A percentile compares a stretch with the other conserved stretches of the same genome.
These are phyloP conservation scores for Aspergillus luchuensis DNA, from an alignment of 2,329 filamentous ascomycete species.

Conservation along the genomic window DNA sequence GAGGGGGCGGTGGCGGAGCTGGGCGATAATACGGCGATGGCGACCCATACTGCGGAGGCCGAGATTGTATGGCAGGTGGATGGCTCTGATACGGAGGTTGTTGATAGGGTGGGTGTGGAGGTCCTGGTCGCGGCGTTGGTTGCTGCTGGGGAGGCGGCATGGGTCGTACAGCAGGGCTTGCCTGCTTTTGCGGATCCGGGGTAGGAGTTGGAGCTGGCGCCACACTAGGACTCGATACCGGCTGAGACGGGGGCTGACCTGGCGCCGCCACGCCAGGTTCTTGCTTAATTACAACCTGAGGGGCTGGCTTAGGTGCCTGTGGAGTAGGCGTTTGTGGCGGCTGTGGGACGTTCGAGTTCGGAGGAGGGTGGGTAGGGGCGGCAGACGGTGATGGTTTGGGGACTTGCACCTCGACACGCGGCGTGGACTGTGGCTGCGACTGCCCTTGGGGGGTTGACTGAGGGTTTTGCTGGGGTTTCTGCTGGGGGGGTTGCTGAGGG, in stretches of 20 bases:
- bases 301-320: conserved; percentile 18
- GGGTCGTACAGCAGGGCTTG: conserved; percentile 11
- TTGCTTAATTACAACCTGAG: conserved; percentile 30
- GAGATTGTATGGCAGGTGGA: conserved; percentile 39
- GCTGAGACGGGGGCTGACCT: conserved; percentile 15
- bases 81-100: conserved; percentile 36
- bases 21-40: conserved; percentile 38
- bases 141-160: conserved; percentile 22
- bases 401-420: conserved; percentile 26
- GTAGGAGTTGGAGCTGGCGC: conserved; percentile 12
- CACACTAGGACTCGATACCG: conserved; percentile 18
- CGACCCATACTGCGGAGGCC: conserved; percentile 37
- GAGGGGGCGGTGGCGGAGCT: conserved; percentile 34
- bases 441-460: conserved; percentile 13
- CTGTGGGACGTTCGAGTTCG: conserved; percentile 12
- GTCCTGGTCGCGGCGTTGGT: conserved; percentile 29
- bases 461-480: neutral
- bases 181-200: conserved; percentile 20
- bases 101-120: conserved; percentile 33
- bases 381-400: conserved; percentile 15
- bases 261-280: conserved; percentile 25
- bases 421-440: conserved; percentile 11
- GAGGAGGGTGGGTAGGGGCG: conserved; percentile 2
- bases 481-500: conserved; percentile 9
- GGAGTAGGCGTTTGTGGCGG: conserved; percentile 20